These are phyloP conservation scores for Dactylonectria macrodidyma DNA, from an alignment of 2,329 filamentous ascomycete species.

Conservation along the genomic window DNA sequence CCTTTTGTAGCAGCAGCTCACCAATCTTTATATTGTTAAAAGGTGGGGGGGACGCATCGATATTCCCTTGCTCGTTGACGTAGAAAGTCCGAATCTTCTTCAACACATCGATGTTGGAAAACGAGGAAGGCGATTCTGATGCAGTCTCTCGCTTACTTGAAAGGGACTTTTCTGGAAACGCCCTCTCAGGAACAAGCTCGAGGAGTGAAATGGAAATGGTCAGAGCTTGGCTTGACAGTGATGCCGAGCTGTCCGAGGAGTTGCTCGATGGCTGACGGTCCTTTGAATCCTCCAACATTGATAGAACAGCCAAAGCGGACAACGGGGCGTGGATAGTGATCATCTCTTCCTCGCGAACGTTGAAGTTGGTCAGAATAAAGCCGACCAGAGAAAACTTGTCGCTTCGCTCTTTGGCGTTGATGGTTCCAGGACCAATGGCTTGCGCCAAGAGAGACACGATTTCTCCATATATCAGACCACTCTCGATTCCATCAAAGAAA, in stretches of 20 bases:
- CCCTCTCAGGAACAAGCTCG: constrained; percentile 75
- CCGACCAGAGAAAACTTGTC: constrained; percentile 80
- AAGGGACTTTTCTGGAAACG: constrained; percentile 62
- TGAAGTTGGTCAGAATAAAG: constrained; percentile 91
- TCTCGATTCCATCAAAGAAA: constrained; percentile 98
- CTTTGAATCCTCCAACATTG: constrained; percentile 72
- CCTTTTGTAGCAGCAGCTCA: constrained; percentile 76
- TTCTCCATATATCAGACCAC: constrained; percentile 91
- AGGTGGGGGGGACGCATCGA: constrained; percentile 74
- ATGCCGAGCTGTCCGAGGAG: constrained; percentile 49
- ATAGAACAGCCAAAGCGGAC: constrained; percentile 70
- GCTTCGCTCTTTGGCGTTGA: constrained; percentile 64
- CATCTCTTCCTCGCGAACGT: constrained; percentile 97
- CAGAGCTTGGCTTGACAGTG: constrained; percentile 55
- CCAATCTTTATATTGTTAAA: constrained; percentile 70
- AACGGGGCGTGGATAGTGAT: constrained; percentile 86
- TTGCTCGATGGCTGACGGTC: constrained; percentile 51
- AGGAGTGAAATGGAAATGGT: constrained; percentile 70
- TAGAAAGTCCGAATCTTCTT: constrained; percentile 78
- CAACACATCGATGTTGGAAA: constrained; percentile 66
- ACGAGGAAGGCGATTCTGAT: constrained; percentile 23
- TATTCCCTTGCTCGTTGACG: constrained; percentile 77
- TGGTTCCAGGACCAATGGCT: constrained; percentile 65
- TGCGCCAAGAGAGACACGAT: constrained; percentile 78
- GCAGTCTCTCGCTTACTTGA: constrained; percentile 18